Evolutionary conservation across 306 rosid genomes (phyloP).

Genomic region (Arachis hypogaea): DNA sequence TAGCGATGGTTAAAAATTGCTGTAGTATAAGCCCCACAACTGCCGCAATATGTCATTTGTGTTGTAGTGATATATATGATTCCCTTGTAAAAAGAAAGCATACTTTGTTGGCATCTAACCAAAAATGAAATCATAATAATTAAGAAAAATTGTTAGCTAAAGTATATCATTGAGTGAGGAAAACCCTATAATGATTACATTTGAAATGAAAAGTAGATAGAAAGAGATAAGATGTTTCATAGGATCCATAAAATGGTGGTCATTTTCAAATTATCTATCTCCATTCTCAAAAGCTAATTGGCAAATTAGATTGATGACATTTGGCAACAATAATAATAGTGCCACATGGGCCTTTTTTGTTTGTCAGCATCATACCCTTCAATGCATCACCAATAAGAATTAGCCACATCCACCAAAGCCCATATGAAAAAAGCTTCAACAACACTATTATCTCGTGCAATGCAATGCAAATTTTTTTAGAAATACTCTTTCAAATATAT

Average conservation of each 20-base stretch:
- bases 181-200: conserved; percentile 4
- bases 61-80: background rate
- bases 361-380: conserved; percentile 38
- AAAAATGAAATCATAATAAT: background rate
- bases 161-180: conserved; percentile 3
- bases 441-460: too few relatives aligned
- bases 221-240: conserved; percentile 37
- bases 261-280: conserved; percentile 39
- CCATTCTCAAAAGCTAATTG: conserved; percentile 30
- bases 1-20: too few relatives aligned
- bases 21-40: too few relatives aligned
- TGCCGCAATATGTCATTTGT: too few relatives aligned
- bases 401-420: conserved; percentile 36
- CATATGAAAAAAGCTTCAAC: conserved; percentile 15
- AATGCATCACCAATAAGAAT: conserved; percentile 29
- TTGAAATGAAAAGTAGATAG: conserved; percentile 11
- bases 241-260: conserved; percentile 26
- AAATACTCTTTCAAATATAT: too few relatives aligned
- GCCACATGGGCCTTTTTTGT: conserved; percentile 45
- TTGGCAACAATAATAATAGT: conserved; percentile 13
- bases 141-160: background rate
- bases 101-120: background rate
- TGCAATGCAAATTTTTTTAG: too few relatives aligned
- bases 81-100: background rate
- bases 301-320: conserved; percentile 25